phyloP scores from a whole-genome alignment of 2,329 filamentous ascomycete species.

The Botrytis galanthina region DNA sequence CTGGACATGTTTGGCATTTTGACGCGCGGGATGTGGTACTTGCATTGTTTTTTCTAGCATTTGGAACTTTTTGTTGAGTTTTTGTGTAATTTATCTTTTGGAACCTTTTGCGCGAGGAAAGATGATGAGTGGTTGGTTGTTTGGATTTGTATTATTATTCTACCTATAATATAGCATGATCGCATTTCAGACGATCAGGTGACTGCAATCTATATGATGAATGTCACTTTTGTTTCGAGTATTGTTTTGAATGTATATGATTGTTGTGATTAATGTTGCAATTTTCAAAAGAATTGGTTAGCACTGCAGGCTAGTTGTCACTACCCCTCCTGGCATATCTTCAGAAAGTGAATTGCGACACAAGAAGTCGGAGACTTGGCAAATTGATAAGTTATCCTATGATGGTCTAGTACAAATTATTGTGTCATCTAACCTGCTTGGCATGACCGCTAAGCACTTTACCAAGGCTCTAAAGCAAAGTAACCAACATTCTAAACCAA shows the following conservation, averaged over 20 bases:
- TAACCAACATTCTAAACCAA: not conserved
- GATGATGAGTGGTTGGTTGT: not conserved
- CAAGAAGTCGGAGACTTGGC: not conserved
- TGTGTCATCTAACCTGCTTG: not conserved
- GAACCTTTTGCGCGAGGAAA: not conserved
- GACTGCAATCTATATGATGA: not conserved
- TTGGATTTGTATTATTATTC: constrained; percentile 1
- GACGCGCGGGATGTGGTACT: not conserved
- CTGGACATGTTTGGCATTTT: not conserved
- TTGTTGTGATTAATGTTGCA: no score
- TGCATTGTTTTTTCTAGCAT: not conserved
- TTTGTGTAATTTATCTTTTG: not conserved
- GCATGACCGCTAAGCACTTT: not conserved
- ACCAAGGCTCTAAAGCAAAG: not conserved
- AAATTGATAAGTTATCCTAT: not conserved
- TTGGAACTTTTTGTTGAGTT: not conserved
- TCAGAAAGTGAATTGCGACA: not conserved
- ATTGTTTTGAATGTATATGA: not conserved
- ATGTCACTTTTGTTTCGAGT: not conserved
- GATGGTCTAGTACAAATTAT: no score
- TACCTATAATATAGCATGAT: not conserved
- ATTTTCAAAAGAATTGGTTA: not conserved
- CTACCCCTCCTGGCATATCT: not conserved
- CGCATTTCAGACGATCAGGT: constrained; percentile 3
- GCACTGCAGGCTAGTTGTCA: no score